Base-by-base conservation (phyloP, 306 rosid species). In the Cyamopsis tetragonoloba region DNA sequence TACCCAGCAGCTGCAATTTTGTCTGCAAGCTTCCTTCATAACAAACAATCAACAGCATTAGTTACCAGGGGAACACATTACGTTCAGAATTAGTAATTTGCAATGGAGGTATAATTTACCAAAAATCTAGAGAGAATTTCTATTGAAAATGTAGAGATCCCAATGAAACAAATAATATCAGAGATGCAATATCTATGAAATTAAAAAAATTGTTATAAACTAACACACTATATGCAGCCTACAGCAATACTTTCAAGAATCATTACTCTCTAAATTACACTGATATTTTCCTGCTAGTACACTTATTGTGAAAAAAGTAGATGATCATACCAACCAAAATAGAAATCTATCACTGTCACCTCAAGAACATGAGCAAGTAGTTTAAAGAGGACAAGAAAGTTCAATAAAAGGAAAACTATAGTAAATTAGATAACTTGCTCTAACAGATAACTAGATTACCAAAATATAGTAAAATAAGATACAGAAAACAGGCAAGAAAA, bases 1-100 rank as follows among this genome's bases (percentile, higher is more conserved):
- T 82, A 92, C 41, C 98, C 95, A 60, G 84, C 82, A 51, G 87
- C 86, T 37, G 91, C 90, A 77, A 82, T 64, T 76, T 89, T 87
- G 80, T 89, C 92, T 4, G 95, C 98, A 17, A 92, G 82, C 73
- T 87, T 87, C 90, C 98, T 89, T 62, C 59, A 71, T 4, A 70
- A 38, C 15, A 58, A 23, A 67, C 74, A 65, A 57, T 48, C 60
- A 7, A 19, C 14, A 34, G 32, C 44, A 46, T 70, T 69, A 72
- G 56, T 66, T 61, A 27, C 28, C 14, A 55, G 19, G 19, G n/a
- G 28, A 17, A 30, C 2, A 1, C n/a, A 69, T 32, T 31, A 14
- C 6, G 68, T 39, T 41, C n/a, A n/a, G n/a, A n/a, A n/a, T n/a
- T n/a, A n/a, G n/a, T n/a, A n/a, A n/a, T n/a, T 50, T 60, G 22